Conservation (phyloP, 192 early-diverging fungal species). For the Coemansia sp. region DNA sequence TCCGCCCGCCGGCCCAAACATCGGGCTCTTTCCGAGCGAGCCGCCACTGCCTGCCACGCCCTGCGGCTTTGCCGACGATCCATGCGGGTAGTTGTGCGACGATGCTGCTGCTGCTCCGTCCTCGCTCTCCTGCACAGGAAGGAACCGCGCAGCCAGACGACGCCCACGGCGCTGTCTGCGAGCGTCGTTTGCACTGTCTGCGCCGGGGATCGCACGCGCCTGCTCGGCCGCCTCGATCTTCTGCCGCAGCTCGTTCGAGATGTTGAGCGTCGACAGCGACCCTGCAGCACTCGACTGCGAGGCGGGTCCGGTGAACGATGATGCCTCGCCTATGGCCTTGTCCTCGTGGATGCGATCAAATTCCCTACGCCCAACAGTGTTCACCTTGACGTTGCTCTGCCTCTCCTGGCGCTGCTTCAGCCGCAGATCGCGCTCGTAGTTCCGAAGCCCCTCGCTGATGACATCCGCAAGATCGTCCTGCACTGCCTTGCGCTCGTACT, state of each 20-base stretch:
- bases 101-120: constrained; percentile 8
- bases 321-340: background rate
- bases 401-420: constrained; percentile 52
- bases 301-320: constrained; percentile 28
- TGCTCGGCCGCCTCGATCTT: constrained; percentile 50
- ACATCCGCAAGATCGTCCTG: constrained; percentile 85
- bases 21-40: constrained; percentile 54
- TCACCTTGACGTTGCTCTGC: constrained; percentile 59
- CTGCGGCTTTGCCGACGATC: constrained; percentile 6
- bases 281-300: constrained; percentile 40
- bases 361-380: constrained; percentile 60
- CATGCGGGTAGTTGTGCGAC: constrained; percentile 1
- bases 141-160: constrained; percentile 48
- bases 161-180: constrained; percentile 31
- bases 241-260: constrained; percentile 43
- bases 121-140: constrained; percentile 40
- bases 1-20: constrained; percentile 47
- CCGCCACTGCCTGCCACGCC: constrained; percentile 22
- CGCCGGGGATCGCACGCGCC: constrained; percentile 31
- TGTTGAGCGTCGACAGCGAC: constrained; percentile 33
- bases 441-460: constrained; percentile 94
- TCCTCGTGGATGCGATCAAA: constrained; percentile 58
- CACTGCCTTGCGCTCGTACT: constrained; percentile 75
- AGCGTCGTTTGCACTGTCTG: constrained; percentile 4
- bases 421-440: constrained; percentile 80